Evolutionary conservation across 1,284 basidiomycete species (phyloP), one percentile per base, ranked within the genome.

Genomic region (Ustilago curta): DNA sequence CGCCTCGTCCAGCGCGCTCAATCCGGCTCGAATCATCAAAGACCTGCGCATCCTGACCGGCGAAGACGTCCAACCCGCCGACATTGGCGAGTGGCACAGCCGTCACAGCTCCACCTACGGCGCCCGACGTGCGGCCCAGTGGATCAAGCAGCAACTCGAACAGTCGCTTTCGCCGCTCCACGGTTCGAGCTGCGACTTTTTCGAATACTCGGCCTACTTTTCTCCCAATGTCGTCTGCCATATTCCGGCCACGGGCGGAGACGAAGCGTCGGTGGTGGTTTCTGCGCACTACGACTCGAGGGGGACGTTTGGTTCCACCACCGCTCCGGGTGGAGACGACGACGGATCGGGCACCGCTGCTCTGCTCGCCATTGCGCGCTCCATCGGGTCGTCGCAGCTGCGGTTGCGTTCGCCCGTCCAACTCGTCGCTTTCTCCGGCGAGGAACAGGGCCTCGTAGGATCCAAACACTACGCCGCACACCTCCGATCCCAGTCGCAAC

Each of bases 361-460:
- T 29, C 61, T 86, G 6, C 80, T 85, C 11, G 70, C 75, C 54
- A 64, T 86, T 29, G 83, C 83, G 1, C 75, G 83, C 0, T 47
- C 65, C 6, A 55, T 85, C 18, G 65, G 66, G 21, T 42, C 59
- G 0, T 59, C 73, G 4, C 32, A 45, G 0, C 32, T 81, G 16
- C 18, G 52, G 7, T 75, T 82, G 47, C 39, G 29, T 1, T 72
- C 79, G 0, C 79, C 77, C 8, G 59, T 86, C 31, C 77, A 80
- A n/a, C 70, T 86, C 21, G 75, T 81, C 29, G 76, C 77, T n/a
- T 85, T 85, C 55, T 61, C 75, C 0, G 85, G 85, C 14, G 85
- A 86, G 48, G 85, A 86, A 59, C 85, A 86, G 66, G 85, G 78
- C 3, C 67, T 80, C 19, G 65, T 80, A 8, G 78, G 79, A 0